These are phyloP conservation scores for Talaromyces rugulosus DNA, from an alignment of 2,329 filamentous ascomycete genomes.

Conservation along the genomic window DNA sequence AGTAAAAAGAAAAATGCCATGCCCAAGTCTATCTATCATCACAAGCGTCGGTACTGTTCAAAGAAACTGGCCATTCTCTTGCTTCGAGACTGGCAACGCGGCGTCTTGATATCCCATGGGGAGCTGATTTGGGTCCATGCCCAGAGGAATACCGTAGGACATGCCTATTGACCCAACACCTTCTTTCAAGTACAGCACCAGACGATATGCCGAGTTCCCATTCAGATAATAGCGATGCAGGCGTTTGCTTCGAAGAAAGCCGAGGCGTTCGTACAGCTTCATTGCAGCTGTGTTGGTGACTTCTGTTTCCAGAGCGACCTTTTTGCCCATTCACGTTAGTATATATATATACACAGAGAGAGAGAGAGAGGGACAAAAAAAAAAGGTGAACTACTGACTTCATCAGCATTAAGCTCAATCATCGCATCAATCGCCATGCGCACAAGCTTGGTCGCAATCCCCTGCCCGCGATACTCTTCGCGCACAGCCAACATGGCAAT, in stretches of 20 bases:
- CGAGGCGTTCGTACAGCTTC: constrained; percentile 86
- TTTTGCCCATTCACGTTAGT: not conserved
- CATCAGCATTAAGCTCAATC: constrained; percentile 77
- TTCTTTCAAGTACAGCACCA: constrained; percentile 75
- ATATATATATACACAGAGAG: not conserved
- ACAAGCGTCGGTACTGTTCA: not conserved
- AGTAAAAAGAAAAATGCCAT: not conserved
- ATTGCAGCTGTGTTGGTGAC: constrained; percentile 87
- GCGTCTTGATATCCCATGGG: not conserved
- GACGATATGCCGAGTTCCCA: constrained; percentile 86
- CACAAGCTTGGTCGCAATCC: constrained; percentile 87
- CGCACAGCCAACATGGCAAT: constrained; percentile 98
- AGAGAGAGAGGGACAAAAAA: not conserved
- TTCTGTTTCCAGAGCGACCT: constrained; percentile 91
- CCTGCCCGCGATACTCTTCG: constrained; percentile 71
- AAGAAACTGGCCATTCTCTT: not conserved
- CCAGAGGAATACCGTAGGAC: constrained; percentile 26
- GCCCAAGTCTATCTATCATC: not conserved
- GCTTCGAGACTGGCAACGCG: not conserved
- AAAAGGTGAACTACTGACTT: constrained; percentile 44
- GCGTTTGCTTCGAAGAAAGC: constrained; percentile 87
- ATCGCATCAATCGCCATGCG: constrained; percentile 87
- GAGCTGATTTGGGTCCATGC: not conserved
- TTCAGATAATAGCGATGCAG: constrained; percentile 95
- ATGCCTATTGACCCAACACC: constrained; percentile 45